Conservation (phyloP, 345 rosid species). For the Pelargonium nanum region DNA sequence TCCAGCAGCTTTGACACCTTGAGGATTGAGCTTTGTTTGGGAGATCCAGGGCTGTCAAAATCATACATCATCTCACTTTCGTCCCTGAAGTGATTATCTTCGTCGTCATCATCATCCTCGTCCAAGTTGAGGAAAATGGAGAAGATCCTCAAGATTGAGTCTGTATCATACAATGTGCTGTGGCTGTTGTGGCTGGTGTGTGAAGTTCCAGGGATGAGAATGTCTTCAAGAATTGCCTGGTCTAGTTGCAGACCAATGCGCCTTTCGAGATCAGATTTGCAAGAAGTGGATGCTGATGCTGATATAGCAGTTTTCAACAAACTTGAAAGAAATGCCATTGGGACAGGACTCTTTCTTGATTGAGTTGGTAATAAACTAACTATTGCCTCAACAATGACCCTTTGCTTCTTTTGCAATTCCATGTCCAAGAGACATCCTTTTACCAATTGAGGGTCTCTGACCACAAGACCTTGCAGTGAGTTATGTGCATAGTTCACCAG, state of each 20-base stretch:
- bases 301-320: constrained; percentile 67
- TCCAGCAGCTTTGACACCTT: constrained; percentile 91
- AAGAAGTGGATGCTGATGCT: constrained; percentile 52
- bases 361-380: constrained; percentile 75
- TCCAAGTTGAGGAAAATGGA: constrained; percentile 79
- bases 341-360: constrained; percentile 77
- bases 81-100: constrained; percentile 44
- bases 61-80: constrained; percentile 76
- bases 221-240: constrained; percentile 97
- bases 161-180: constrained; percentile 57
- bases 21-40: constrained; percentile 84
- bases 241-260: constrained; percentile 88
- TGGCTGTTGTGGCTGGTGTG: constrained; percentile 37
- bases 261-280: constrained; percentile 77
- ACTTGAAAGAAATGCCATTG: constrained; percentile 89
- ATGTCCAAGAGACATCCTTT: constrained; percentile 50
- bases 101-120: constrained; percentile 57
- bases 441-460: constrained; percentile 45
- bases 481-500: constrained; percentile 69
- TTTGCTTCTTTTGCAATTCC: constrained; percentile 69
- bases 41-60: constrained; percentile 88
- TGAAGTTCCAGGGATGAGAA: constrained; percentile 61
- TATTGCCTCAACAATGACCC: constrained; percentile 64
- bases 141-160: constrained; percentile 73
- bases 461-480: constrained; percentile 63